These are phyloP conservation scores for Colletotrichum sp. DNA, from an alignment of 2,329 filamentous ascomycete species.

Conservation along the genomic window DNA sequence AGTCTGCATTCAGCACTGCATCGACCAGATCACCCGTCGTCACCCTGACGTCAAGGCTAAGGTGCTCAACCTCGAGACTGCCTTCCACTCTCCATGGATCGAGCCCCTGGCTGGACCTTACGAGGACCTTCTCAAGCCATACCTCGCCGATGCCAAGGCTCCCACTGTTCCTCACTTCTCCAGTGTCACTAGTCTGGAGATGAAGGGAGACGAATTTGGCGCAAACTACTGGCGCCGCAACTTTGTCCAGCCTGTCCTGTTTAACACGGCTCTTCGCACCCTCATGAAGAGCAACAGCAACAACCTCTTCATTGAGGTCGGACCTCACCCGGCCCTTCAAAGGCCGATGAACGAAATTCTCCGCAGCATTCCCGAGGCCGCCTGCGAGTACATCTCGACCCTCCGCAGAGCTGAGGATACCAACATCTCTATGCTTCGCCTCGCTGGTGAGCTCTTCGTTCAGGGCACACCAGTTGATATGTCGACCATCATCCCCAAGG, in stretches of 20 bases:
- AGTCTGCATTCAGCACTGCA: constrained; percentile 26
- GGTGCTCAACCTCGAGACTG: constrained; percentile 41
- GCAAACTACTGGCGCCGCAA: constrained; percentile 49
- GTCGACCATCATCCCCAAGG: background rate
- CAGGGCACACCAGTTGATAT: constrained; percentile 49
- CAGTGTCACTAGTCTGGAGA: constrained; percentile 32
- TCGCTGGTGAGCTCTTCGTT: constrained; percentile 48
- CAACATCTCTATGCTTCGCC: constrained; percentile 47
- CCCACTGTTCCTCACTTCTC: constrained; percentile 10
- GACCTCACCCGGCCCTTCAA: constrained; percentile 25
- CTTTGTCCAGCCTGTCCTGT: constrained; percentile 43
- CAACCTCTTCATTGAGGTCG: constrained; percentile 26
- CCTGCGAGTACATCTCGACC: constrained; percentile 41
- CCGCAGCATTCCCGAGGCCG: constrained; percentile 29
- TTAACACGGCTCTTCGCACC: constrained; percentile 42
- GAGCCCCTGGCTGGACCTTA: constrained; percentile 20
- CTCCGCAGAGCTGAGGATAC: constrained; percentile 58
- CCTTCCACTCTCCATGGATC: constrained; percentile 43
- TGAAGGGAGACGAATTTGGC: constrained; percentile 12
- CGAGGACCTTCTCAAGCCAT: background rate
- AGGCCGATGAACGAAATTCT: constrained; percentile 31
- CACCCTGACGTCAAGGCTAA: constrained; percentile 34
- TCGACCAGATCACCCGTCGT: constrained; percentile 31
- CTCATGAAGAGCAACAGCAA: background rate
- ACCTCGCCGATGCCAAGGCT: background rate